These are phyloP conservation scores for Darksidea phi DNA, from an alignment of 495 filamentous ascomycete genomes.

Conservation along the genomic window DNA sequence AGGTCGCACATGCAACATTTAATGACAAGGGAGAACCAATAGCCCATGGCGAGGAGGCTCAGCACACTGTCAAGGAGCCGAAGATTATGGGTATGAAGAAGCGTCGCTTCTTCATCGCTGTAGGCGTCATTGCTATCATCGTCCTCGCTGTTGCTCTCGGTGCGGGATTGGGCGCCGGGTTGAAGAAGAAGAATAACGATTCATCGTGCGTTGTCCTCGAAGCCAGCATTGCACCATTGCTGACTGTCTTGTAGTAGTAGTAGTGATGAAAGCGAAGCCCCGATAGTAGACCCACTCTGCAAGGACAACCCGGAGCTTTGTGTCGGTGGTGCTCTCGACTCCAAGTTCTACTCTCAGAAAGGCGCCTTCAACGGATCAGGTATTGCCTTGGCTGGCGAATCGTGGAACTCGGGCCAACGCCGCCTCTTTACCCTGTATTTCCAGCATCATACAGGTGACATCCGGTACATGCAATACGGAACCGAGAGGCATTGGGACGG, in stretches of 20 bases:
- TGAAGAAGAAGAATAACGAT: background rate
- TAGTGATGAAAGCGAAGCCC: background rate
- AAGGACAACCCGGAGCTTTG: conserved; percentile 17
- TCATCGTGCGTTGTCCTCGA: background rate
- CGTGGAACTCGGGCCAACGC: conserved; percentile 33
- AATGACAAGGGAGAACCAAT: background rate
- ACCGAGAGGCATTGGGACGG: conserved; percentile 37
- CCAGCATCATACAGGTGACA: conserved; percentile 41
- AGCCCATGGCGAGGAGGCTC: background rate
- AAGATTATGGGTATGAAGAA: background rate
- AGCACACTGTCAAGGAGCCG: background rate
- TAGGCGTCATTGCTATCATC: background rate
- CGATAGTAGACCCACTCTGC: conserved; percentile 5
- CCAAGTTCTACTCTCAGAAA: conserved; percentile 30
- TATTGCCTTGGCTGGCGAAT: conserved; percentile 42
- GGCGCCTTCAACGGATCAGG: conserved; percentile 46
- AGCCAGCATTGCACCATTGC: background rate
- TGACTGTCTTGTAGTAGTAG: background rate
- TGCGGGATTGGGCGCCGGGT: background rate
- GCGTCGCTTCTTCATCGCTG: background rate
- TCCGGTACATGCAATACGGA: conserved; percentile 38
- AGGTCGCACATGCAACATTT: background rate
- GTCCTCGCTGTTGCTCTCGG: background rate
- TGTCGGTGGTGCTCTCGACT: conserved; percentile 31
- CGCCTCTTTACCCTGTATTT: conserved; percentile 43